Conservation (phyloP, 2,329 filamentous ascomycete genomes). For the Penicillium fuscoglaucum region DNA sequence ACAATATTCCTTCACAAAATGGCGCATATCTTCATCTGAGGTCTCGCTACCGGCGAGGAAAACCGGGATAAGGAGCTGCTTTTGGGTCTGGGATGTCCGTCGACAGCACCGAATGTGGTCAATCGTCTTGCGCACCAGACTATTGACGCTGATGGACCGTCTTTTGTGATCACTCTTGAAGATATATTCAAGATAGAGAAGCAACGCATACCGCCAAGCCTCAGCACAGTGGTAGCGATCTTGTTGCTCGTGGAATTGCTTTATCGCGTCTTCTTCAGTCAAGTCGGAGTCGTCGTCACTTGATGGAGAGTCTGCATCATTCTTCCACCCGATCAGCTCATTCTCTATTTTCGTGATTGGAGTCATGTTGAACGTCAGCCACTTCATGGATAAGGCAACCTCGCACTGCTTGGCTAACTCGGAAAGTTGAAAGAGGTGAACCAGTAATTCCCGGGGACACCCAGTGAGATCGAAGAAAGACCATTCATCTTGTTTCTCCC, state of each 20-base stretch:
- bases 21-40: constrained; percentile 17
- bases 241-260: constrained; percentile 15
- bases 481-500: too few species aligned
- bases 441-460: too few species aligned
- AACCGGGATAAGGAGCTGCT: constrained; percentile 40
- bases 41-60: constrained; percentile 40
- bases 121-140: constrained; percentile 32
- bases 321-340: constrained; percentile 6
- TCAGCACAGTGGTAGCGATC: constrained; percentile 39
- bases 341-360: constrained; percentile 27
- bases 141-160: constrained; percentile 15
- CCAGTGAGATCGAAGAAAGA: too few species aligned
- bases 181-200: constrained; percentile 36
- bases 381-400: constrained; percentile 32
- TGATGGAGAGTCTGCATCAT: background rate
- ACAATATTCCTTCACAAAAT: constrained; percentile 32
- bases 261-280: constrained; percentile 17
- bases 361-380: constrained; percentile 21
- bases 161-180: constrained; percentile 25
- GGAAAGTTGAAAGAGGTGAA: constrained; percentile 20
- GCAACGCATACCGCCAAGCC: constrained; percentile 36
- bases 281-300: background rate
- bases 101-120: constrained; percentile 35
- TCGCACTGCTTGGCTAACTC: constrained; percentile 34
- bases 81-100: constrained; percentile 33